These are phyloP conservation scores for Wickerhamomyces chambardii DNA, from an alignment of 805 yeast species.

Conservation along the genomic window DNA sequence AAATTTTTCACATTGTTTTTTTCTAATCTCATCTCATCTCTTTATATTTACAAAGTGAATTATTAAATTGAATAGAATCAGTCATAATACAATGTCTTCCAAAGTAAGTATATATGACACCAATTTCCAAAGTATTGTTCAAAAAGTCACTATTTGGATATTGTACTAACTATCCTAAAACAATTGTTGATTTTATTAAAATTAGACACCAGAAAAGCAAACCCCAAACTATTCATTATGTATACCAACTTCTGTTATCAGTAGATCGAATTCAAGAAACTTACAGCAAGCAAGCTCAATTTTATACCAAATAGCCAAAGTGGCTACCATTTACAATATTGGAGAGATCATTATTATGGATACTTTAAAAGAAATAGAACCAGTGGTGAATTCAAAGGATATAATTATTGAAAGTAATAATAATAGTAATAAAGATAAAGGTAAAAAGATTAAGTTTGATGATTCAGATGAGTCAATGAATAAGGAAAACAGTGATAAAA, in stretches of 20 bases:
- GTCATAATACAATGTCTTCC: no score
- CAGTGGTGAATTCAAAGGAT: conserved; percentile 11
- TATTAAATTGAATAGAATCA: no score
- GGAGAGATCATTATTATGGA: conserved; percentile 70
- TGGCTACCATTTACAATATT: conserved; percentile 60
- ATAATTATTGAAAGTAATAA: conserved; percentile 10
- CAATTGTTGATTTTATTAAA: no score
- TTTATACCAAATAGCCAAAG: conserved; percentile 73
- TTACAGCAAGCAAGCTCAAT: conserved; percentile 66
- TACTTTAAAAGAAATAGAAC: conserved; percentile 22
- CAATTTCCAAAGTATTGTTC: no score
- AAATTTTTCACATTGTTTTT: no score
- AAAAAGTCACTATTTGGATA: no score
- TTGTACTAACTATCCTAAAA: no score
- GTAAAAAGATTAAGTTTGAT: conserved; percentile 16
- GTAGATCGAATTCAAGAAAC: conserved; percentile 44
- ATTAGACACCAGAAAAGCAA: no score
- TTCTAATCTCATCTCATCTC: background rate
- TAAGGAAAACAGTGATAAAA: conserved; percentile 6
- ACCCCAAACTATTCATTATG: conserved; percentile 45
- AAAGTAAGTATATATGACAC: no score
- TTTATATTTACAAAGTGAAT: no score
- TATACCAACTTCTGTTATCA: conserved; percentile 61
- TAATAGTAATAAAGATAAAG: conserved; percentile 23
- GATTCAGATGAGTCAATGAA: conserved; percentile 15